phyloP scores from a whole-genome alignment of 2,329 filamentous ascomycete species.

The Dactylonectria estremocensis region DNA sequence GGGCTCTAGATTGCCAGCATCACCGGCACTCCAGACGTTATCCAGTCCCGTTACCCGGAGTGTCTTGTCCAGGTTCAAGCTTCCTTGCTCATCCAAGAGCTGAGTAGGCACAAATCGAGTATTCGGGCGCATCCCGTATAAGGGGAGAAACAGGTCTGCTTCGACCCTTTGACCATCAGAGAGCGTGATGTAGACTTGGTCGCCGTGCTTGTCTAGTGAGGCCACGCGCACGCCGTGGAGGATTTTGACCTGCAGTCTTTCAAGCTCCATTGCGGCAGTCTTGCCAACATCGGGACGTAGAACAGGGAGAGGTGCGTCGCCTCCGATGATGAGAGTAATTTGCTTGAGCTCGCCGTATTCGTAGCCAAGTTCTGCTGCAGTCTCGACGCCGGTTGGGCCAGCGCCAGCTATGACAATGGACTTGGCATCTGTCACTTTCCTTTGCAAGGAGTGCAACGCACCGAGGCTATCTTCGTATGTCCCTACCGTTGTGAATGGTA shows the following conservation, averaged over 20 bases:
- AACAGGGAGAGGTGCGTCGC: not conserved
- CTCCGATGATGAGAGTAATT: not conserved
- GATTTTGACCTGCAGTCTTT: not conserved
- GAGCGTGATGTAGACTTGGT: not conserved
- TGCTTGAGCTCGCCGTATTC: not conserved
- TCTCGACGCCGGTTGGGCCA: conserved; percentile 1
- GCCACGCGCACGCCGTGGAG: not conserved
- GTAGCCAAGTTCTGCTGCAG: not conserved
- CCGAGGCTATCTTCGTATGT: not conserved
- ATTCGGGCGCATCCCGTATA: conserved; percentile 2
- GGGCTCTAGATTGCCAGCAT: conserved; percentile 6
- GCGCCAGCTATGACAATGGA: conserved; percentile 1
- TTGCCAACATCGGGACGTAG: not conserved
- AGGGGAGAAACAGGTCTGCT: not conserved
- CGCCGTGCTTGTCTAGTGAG: not conserved
- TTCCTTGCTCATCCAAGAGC: not conserved
- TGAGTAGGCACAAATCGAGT: not conserved
- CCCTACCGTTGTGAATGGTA: not conserved
- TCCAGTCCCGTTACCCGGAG: not conserved
- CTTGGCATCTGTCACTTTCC: not conserved
- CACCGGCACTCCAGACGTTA: conserved; percentile 16
- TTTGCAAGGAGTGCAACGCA: not conserved
- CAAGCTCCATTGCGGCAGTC: not conserved
- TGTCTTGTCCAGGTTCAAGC: not conserved
- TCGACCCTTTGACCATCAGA: not conserved